A percentile compares a stretch with the other conserved stretches of the same genome.
Evolutionary conservation across 2,329 filamentous ascomycete species (phyloP).

Genomic region (Diaporthe batatas): DNA sequence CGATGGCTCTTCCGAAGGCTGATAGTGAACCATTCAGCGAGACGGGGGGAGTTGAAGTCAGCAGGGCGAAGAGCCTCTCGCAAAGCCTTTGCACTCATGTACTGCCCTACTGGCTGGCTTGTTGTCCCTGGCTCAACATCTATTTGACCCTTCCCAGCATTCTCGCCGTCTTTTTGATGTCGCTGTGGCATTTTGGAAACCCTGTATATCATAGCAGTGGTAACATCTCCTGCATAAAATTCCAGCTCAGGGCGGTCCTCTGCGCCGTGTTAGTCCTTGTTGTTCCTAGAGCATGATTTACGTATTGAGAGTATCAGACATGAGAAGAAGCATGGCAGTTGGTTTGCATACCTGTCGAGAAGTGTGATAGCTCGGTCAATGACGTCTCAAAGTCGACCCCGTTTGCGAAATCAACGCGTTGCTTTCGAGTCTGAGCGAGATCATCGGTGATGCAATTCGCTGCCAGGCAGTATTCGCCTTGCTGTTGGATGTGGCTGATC

Average conservation of each 20-base stretch:
- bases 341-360: not conserved
- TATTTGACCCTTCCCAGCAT: not conserved
- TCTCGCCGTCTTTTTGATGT: not conserved
- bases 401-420: not conserved
- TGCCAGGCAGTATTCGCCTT: not conserved
- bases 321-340: not conserved
- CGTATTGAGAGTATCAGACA: not conserved
- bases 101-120: too few relatives aligned
- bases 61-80: not conserved
- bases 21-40: not conserved
- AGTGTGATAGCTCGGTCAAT: not conserved
- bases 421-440: not conserved
- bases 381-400: not conserved
- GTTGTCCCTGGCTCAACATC: not conserved
- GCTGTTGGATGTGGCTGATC: not conserved
- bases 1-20: not conserved
- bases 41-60: slow-evolving; percentile 8
- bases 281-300: not conserved
- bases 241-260: not conserved
- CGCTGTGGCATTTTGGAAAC: not conserved
- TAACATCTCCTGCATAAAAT: slow-evolving; percentile 5
- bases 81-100: not conserved
- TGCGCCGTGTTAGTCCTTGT: not conserved
- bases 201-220: not conserved
- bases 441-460: not conserved